Percentiles rank a stretch among this genome's conserved stretches.
phyloP scores from a whole-genome alignment of 108 stramenopile species.

The Fragilaria radians region DNA sequence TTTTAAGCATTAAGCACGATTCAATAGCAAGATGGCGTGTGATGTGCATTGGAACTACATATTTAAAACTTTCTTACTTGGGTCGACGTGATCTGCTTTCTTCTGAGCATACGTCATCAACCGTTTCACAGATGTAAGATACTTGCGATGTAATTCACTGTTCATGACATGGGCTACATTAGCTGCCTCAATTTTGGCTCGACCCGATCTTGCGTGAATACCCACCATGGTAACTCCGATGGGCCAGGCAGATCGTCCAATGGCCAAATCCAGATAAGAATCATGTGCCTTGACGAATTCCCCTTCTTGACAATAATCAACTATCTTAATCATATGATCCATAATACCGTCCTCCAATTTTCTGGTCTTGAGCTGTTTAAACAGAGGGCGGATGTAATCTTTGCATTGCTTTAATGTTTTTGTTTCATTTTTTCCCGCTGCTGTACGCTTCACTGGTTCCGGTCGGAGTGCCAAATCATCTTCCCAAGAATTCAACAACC shows the following conservation, averaged over 20 bases:
- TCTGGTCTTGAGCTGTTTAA: conserved; percentile 66
- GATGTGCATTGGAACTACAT: too few relatives aligned
- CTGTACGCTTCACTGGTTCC: conserved; percentile 45
- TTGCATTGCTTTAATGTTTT: conserved; percentile 93
- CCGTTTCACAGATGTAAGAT: conserved; percentile 94
- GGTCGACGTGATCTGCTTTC: conserved; percentile 73
- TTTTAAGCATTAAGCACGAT: too few relatives aligned
- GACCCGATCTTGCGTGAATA: conserved; percentile 92
- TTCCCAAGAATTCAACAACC: conserved; percentile 86
- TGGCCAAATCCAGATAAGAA: conserved; percentile 89
- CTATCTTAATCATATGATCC: conserved; percentile 73
- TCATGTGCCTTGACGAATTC: conserved; percentile 95
- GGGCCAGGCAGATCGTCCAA: conserved; percentile 97
- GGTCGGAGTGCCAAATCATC: conserved; percentile 60
- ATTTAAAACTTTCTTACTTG: conserved; percentile 77
- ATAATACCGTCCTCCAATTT: conserved; percentile 47
- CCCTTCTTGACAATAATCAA: conserved; percentile 75
- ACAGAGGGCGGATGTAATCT: conserved; percentile 92
- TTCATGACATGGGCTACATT: conserved; percentile 98
- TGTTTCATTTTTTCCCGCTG: conserved; percentile 80
- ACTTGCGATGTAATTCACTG: conserved; percentile 91
- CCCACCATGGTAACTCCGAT: conserved; percentile 99
- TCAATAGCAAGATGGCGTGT: too few relatives aligned
- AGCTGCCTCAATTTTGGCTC: conserved; percentile 86
- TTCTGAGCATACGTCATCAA: conserved; percentile 91